phyloP scores from a whole-genome alignment of 108 stramenopile species.

The Seminavis robusta region DNA sequence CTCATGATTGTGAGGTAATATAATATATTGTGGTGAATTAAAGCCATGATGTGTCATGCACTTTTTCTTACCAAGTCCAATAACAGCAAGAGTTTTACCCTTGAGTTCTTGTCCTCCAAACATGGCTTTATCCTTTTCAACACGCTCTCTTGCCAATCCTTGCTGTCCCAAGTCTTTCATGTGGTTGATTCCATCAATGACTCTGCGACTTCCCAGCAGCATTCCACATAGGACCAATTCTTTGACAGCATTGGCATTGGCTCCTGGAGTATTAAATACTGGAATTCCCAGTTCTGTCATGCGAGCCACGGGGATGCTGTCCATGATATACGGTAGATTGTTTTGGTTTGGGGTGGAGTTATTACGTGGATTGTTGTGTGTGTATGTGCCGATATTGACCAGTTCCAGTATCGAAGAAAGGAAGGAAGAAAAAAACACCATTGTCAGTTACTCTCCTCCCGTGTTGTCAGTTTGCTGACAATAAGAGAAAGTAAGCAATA shows the following conservation, averaged over 20 bases:
- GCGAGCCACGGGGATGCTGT: conserved; percentile 57
- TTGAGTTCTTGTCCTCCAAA: conserved; percentile 79
- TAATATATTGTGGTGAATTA: too few relatives aligned
- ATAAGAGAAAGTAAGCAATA: too few relatives aligned
- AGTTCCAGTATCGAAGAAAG: too few relatives aligned
- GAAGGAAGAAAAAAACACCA: too few relatives aligned
- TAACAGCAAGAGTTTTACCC: conserved; percentile 82
- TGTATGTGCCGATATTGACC: too few relatives aligned
- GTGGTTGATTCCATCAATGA: conserved; percentile 69
- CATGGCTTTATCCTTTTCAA: conserved; percentile 72
- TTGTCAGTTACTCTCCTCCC: too few relatives aligned
- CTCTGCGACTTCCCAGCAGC: conserved; percentile 52
- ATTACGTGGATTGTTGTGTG: too few relatives aligned
- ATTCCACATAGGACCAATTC: conserved; percentile 74
- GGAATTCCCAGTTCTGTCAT: conserved; percentile 81
- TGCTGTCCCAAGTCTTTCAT: conserved; percentile 60
- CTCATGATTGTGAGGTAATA: too few relatives aligned
- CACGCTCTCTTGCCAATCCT: conserved; percentile 56
- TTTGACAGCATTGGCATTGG: conserved; percentile 82
- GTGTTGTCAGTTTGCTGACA: too few relatives aligned
- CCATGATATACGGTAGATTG: too few relatives aligned
- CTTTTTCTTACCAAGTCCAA: conserved; percentile 77
- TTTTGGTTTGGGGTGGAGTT: too few relatives aligned
- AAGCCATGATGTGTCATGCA: not conserved
- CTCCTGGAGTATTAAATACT: conserved; percentile 89